A percentile compares a stretch with the other conserved stretches of the same genome.
Evolutionary conservation across 768 basidiomycete genomes (phyloP).

Genomic region (Cyathus striatus): DNA sequence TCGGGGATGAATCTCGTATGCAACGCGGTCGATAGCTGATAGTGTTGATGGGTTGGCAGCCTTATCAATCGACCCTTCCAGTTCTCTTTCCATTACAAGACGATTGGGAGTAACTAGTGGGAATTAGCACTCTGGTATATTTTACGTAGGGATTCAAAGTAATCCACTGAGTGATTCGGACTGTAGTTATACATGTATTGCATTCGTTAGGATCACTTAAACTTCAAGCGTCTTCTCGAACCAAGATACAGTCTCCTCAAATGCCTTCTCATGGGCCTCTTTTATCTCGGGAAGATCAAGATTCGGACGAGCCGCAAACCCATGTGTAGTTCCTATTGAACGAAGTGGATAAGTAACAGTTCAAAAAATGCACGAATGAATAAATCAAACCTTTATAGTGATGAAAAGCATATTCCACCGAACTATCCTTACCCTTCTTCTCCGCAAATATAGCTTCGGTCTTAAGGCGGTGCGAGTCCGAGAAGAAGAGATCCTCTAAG

Average conservation of each 20-base stretch:
- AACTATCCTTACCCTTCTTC: constrained; percentile 28
- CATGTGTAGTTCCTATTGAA: constrained; percentile 35
- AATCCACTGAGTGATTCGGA: no score
- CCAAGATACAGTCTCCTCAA: constrained; percentile 38
- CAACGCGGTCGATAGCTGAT: no score
- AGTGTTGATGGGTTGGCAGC: no score
- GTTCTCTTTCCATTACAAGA: no score
- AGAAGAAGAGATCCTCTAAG: constrained; percentile 34
- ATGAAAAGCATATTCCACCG: constrained; percentile 40
- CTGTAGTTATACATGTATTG: no score
- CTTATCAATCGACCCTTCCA: no score
- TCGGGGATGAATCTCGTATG: no score
- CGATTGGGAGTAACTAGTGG: no score
- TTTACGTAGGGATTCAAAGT: no score
- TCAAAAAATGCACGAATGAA: background rate
- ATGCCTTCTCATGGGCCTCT: constrained; percentile 34
- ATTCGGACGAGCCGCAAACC: constrained; percentile 40
- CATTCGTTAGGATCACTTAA: no score
- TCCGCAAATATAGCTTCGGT: constrained; percentile 30
- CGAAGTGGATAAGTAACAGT: background rate
- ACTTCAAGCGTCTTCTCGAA: constrained; percentile 32
- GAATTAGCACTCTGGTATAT: no score
- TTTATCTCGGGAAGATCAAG: constrained; percentile 30
- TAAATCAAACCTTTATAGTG: constrained; percentile 39
- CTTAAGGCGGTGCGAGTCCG: constrained; percentile 19